These are phyloP conservation scores for Phanerochaete carnosa DNA, from an alignment of 768 basidiomycete species.

Conservation along the genomic window DNA sequence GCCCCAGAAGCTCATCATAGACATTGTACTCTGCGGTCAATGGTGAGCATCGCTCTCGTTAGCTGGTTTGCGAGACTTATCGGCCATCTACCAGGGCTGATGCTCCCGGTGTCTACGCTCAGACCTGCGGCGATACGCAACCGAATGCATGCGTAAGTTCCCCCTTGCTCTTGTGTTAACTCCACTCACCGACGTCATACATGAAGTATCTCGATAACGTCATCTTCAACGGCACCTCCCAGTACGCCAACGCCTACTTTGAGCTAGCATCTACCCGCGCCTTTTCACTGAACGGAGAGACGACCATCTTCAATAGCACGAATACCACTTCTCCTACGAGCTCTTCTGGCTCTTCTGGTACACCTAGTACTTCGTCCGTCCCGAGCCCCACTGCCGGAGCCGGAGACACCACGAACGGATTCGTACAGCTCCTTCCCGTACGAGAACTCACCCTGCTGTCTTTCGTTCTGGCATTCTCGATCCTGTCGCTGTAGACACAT, in stretches of 20 bases:
- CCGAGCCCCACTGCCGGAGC: too few species aligned
- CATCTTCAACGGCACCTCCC: constrained; percentile 39
- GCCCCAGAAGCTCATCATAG: constrained; percentile 48
- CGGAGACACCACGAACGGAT: too few species aligned
- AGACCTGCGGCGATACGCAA: constrained; percentile 38
- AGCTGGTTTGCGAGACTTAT: background rate
- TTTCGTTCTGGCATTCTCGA: too few species aligned
- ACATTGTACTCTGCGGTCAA: constrained; percentile 54
- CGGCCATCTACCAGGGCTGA: constrained; percentile 43
- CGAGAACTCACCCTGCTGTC: too few species aligned
- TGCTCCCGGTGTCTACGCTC: constrained; percentile 35
- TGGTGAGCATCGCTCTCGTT: constrained; percentile 31
- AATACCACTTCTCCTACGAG: background rate
- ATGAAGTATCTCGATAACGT: constrained; percentile 31
- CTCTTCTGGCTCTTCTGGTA: too few species aligned
- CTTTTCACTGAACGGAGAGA: constrained; percentile 32
- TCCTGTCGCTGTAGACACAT: too few species aligned
- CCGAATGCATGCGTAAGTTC: constrained; percentile 40
- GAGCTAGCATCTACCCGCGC: constrained; percentile 59
- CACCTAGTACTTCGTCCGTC: too few species aligned
- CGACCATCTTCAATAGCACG: background rate
- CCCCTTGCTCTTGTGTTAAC: background rate
- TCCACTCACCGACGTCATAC: background rate
- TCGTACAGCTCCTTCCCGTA: too few species aligned
- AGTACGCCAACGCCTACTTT: constrained; percentile 52